Base-by-base conservation (phyloP, 306 rosid genomes). In the Casuarina glauca region DNA sequence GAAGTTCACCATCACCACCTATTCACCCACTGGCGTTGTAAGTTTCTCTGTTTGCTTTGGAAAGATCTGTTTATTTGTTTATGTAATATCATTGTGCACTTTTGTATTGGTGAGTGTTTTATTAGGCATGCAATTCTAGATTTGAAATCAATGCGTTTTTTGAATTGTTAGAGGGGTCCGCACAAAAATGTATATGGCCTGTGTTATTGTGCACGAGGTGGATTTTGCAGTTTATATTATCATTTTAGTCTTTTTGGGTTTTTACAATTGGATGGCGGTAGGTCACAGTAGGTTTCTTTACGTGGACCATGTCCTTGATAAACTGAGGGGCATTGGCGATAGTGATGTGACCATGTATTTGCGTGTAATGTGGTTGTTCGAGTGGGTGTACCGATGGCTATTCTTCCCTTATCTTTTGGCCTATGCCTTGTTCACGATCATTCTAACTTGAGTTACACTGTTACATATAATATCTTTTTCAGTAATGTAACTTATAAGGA, bases 11-110 rank as follows among this genome's bases (percentile, higher is more conserved):
- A 61, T 94, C 86, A 90, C 92, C 57, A 94, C 98, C 78, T 90
- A 77, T 93, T 92, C 97, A 50, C 89, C 97, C 19, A 90, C 97
- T 76, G 98, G 98, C 81, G 97, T 95, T 85, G 82, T 88, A 58
- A 86, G 93, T 80, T 32, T 69, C 3, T 60, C 45, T 41, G 16
- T 44, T 64, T 2, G 38, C 80, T 70, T 16, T 53, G 13, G 9
- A 75, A 69, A 67, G 71, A 67, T 78, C 43, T 61, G 20, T 35
- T n/a, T 11, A 69, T 20, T 7, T 71, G 1, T 48, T 46, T 42
- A 44, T 5, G 19, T 20, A 3, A 0, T 64, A 2, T 62, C 3
- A 32, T 36, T 15, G 11, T 67, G 3, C 64, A 20, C 0, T 57
- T 42, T n/a, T 43, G 11, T 67, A 15, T 66, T 39, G 13, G n/a